Evolutionary conservation across 192 early-diverging fungal genomes (phyloP), one percentile per base, ranked within the genome.

Genomic region (Obelidium mucronatum): DNA sequence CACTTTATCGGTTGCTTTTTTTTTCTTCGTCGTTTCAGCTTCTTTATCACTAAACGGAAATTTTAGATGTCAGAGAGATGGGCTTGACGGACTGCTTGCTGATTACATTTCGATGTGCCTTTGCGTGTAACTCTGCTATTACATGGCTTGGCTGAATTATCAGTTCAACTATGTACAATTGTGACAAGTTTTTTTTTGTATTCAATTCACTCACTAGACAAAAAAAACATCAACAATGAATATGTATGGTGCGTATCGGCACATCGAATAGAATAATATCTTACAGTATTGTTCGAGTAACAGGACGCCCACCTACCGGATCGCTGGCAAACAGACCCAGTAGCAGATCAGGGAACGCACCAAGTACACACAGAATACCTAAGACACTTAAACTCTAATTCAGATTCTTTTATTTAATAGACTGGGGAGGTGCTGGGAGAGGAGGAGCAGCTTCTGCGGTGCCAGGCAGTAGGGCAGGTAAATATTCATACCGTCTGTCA

Each of bases 301-400:
- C 56, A 74, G 86, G 86, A 39, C 77, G 86, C 34, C 86, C 86
- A 34, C 83, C 86, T 19, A 87, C 86, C 17, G 86, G 86, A 54
- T 87, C 86, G 2, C 48, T 87, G 36, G 86, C 86, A 15, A 87
- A 87, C 67, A 26, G 86, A 6, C 86, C 86, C 39, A 83, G 78
- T 53, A 85, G 83, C 63, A 77, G 86, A 37, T 81, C 82, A n/a
- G 84, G 84, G 56, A 78, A 76, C 68, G 44, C 65, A 11, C 58
- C 85, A 79, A 74, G 79, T 80, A 62, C 30, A 33, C 34, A 66
- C 15, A 39, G 22, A 17, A 40, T 13, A 40, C 17, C 40, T 26
- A 30, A 60, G 44, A 40, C 11, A 1, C 13, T 31, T n/a, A 35
- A 19, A n/a, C 37, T 28, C n/a, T 24, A 36, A 62, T 60, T 39